Percentiles rank a stretch among this genome's conserved stretches.
These are phyloP conservation scores for Rhodotorula sphaerocarpa DNA, from an alignment of 768 basidiomycete species.

Conservation along the genomic window DNA sequence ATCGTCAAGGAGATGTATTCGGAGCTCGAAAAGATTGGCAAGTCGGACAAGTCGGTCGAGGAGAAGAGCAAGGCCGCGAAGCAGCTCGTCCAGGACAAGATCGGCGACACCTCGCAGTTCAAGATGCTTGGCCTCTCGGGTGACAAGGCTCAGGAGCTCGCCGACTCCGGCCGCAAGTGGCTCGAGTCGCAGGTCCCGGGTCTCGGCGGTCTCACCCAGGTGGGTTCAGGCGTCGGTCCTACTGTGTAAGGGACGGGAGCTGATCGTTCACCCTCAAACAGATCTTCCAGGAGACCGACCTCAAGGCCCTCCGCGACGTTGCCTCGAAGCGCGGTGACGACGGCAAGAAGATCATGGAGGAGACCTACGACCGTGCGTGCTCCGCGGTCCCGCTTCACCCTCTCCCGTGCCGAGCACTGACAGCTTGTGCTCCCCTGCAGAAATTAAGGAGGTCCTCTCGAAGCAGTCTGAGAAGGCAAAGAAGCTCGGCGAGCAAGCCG, in stretches of 20 bases:
- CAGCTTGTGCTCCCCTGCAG: background rate
- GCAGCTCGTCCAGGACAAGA: slow-evolving; percentile 34
- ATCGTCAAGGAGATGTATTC: slow-evolving; percentile 36
- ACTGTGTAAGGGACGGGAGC: background rate
- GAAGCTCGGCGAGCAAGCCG: slow-evolving; percentile 26
- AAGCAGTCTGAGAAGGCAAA: slow-evolving; percentile 34
- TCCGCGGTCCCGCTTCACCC: background rate
- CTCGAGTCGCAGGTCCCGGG: slow-evolving; percentile 8
- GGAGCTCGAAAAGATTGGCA: slow-evolving; percentile 34
- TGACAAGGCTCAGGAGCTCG: background rate
- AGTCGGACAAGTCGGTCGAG: slow-evolving; percentile 29
- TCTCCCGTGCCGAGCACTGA: background rate
- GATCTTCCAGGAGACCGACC: slow-evolving; percentile 20
- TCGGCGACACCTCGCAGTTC: slow-evolving; percentile 27
- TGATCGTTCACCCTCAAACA: background rate
- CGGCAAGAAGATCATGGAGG: slow-evolving; percentile 27
- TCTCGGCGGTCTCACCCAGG: slow-evolving; percentile 30
- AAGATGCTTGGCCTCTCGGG: background rate
- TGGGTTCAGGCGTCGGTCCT: background rate
- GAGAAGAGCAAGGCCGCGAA: slow-evolving; percentile 33
- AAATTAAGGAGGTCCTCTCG: slow-evolving; percentile 37
- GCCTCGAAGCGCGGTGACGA: slow-evolving; percentile 37
- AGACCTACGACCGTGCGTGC: slow-evolving; percentile 26
- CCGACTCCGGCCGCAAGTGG: slow-evolving; percentile 7
- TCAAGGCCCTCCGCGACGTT: slow-evolving; percentile 33